Evolutionary conservation across 2,329 filamentous ascomycete genomes (phyloP), one percentile per base, ranked within the genome.

Genomic region (Chalara sp.): DNA sequence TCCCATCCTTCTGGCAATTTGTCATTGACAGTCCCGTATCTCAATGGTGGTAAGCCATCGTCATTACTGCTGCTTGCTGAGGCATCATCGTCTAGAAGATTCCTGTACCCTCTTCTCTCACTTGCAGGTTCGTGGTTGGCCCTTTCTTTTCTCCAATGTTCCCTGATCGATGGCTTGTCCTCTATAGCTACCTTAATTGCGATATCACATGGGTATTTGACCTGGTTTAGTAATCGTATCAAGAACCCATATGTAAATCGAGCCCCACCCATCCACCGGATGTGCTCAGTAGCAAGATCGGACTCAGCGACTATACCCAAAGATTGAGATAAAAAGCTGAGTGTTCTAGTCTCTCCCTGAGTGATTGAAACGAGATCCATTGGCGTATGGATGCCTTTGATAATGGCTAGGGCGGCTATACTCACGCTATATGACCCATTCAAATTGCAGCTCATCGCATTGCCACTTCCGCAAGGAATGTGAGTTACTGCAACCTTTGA

Each of bases 311-410:
- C 81, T 53, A 97, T 87, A 28, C 93, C 93, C 30, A 96, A 78
- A 0, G 88, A 80, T 67, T 97, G 93, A 7, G 89, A 96, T 42
- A 97, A 76, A 70, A 97, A 97, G 13, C 89, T 96, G 30, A 97
- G 73, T 5, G 77, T 84, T 48, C 88, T 83, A 28, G 73, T 76
- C 53, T 83, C 73, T 29, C 88, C 87, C 62, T 96, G 91, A 0
- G 91, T 96, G 54, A 99, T 76, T 44, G 89, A 95, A 52, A 90
- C 80, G 21, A 99, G 73, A 65, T 99, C 93, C 48, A 99, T 68
- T 0, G 89, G 83, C 8, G 85, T 93, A n/a, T 84, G 78, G 11
- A 92, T 71, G 8, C 90, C 92, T 67, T 99, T 99, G 62, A 96
- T 80, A 44, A 96, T 83, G 29, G 83, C 84, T 54, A 97, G 72